Conservation (phyloP, 352 stramenopile species). For the Saprolegnia parasitica region DNA sequence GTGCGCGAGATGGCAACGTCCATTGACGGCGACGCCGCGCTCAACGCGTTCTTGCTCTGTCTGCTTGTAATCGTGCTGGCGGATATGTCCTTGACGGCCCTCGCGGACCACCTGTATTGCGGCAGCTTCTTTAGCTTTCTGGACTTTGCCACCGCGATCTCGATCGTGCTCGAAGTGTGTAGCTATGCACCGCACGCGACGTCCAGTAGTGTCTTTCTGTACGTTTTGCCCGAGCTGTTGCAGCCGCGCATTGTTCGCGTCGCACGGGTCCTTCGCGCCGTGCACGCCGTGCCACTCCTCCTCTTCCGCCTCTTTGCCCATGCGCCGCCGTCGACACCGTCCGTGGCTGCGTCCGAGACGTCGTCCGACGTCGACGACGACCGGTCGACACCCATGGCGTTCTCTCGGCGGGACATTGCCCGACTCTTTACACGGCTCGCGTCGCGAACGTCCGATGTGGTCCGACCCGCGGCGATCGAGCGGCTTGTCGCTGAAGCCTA, state of each 20-base stretch:
- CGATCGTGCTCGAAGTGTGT: neutral
- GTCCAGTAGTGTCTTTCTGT: neutral
- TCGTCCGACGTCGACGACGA: neutral
- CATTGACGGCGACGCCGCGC: neutral
- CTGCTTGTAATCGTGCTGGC: neutral
- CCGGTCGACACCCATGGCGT: neutral
- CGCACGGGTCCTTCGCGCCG: neutral
- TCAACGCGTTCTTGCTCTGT: neutral
- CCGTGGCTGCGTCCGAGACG: no score
- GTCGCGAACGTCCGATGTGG: neutral
- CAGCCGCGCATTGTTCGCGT: slow-evolving; percentile 18
- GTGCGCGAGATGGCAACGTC: neutral
- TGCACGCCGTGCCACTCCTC: neutral
- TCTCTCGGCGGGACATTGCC: slow-evolving; percentile 1
- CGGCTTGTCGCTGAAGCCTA: slow-evolving; percentile 9
- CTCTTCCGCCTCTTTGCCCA: neutral
- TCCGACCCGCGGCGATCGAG: slow-evolving; percentile 1
- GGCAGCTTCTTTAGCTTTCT: slow-evolving; percentile 8
- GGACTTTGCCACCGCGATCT: neutral
- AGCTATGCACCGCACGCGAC: neutral
- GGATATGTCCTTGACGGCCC: neutral
- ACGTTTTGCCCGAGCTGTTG: neutral
- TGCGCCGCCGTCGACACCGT: no score
- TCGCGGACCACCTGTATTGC: slow-evolving; percentile 5
- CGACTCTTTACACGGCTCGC: slow-evolving; percentile 6